These are phyloP conservation scores for Cercospora nicotianae DNA, from an alignment of 2,329 filamentous ascomycete species.

Conservation along the genomic window DNA sequence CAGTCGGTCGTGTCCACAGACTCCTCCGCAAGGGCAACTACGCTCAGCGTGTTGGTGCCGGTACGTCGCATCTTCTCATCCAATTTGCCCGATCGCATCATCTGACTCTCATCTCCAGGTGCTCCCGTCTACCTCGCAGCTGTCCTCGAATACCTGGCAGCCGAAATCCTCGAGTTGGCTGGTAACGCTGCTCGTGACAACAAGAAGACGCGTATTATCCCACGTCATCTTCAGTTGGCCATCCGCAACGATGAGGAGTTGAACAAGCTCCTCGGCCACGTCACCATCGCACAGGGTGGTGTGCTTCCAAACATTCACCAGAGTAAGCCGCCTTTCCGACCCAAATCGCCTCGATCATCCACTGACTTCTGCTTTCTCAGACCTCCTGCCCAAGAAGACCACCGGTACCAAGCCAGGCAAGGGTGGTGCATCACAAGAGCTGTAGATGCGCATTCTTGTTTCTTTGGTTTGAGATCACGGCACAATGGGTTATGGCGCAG, in stretches of 20 bases:
- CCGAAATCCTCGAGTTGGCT: conserved; percentile 95
- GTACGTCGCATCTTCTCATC: conserved; percentile 47
- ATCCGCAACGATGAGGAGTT: conserved; percentile 97
- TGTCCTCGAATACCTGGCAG: conserved; percentile 95
- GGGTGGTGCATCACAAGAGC: conserved; percentile 85
- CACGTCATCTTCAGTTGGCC: conserved; percentile 93
- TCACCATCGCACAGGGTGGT: conserved; percentile 96
- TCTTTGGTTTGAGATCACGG: conserved; percentile 30
- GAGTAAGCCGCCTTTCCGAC: conserved; percentile 61
- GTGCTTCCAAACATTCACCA: conserved; percentile 96
- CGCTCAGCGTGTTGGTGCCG: conserved; percentile 98
- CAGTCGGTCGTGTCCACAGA: conserved; percentile 98
- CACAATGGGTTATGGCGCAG: conserved; percentile 37
- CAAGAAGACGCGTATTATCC: conserved; percentile 99
- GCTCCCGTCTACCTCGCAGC: conserved; percentile 74
- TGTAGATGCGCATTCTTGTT: conserved; percentile 60
- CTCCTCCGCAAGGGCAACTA: conserved; percentile 99
- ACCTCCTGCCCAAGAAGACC: conserved; percentile 99
- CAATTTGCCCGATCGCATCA: conserved; percentile 17
- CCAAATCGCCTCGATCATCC: conserved; percentile 5
- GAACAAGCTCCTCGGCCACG: conserved; percentile 97
- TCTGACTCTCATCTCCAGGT: conserved; percentile 24
- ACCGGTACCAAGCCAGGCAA: conserved; percentile 74
- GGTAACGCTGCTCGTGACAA: conserved; percentile 99
- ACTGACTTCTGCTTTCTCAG: conserved; percentile 56